phyloP scores from a whole-genome alignment of 305 asterid genomes.

The Fraxinus dipetala region DNA sequence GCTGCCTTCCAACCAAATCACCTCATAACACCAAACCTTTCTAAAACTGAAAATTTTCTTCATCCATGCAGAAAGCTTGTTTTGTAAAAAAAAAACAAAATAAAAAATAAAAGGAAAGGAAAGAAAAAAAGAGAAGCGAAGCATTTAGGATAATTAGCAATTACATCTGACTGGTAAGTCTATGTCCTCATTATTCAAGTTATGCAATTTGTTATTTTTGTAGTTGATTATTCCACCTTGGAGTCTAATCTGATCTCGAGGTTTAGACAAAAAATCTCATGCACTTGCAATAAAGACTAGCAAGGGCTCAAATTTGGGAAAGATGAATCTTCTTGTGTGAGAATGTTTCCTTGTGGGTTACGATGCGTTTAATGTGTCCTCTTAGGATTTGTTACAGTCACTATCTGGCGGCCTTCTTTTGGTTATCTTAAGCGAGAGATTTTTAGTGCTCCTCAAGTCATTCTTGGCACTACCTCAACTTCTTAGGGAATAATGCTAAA shows the following conservation, averaged over 20 bases:
- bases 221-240: background rate
- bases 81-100: too few species aligned
- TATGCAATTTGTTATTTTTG: background rate
- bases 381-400: background rate
- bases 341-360: background rate
- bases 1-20: too few species aligned
- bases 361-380: background rate
- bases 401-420: background rate
- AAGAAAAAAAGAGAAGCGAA: background rate
- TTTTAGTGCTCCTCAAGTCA: background rate
- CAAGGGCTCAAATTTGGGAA: background rate
- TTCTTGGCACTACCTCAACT: background rate
- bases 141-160: background rate
- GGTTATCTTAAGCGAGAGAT: background rate
- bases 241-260: background rate
- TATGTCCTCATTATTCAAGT: background rate
- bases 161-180: background rate
- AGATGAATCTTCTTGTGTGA: background rate
- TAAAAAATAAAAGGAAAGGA: too few species aligned
- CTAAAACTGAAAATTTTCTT: too few species aligned
- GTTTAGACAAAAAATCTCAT: background rate
- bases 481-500: background rate
- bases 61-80: too few species aligned
- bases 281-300: background rate
- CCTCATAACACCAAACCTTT: too few species aligned